Evolutionary conservation across 2,329 filamentous ascomycete species (phyloP), one percentile per base, ranked within the genome.

Genomic region (Coniochaeta ligniaria): DNA sequence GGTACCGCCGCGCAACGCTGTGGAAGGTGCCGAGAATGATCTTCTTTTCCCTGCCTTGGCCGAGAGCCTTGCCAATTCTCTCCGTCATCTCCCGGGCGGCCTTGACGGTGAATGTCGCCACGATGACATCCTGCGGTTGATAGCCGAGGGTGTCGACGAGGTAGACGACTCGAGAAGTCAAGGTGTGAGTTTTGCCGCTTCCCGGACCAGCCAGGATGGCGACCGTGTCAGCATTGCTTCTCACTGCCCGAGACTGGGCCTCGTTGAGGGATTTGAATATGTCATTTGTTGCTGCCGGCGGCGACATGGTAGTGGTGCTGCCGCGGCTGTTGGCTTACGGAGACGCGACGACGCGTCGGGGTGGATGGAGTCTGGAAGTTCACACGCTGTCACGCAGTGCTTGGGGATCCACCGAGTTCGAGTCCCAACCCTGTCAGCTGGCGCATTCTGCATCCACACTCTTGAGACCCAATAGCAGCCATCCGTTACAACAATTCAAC

Each of bases 81-180:
- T 92, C 87, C 69, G 92, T 92, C 94, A 99, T 99, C 77, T 98
- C 94, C 20, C 80, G 84, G 20, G 93, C 91, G 1, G 95, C 93
- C 73, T 98, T 98, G 72, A 96, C 92, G 1, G 95, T 99, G 71
- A 99, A 99, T 0, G 94, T 98, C 63, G 94, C 95, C 62, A 97
- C 94, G 62, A 99, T 87, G 68, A 98, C 87, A 76, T 97, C 92
- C 76, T 90, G 86, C 69, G 94, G 94, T 60, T 85, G 83, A 67
- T 91, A 84, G 47, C 87, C 85, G 66, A 85, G 78, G 67, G 89
- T 80, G 58, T 88, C 84, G 59, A 97, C 83, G 33, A 97, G 85
- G 81, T 94, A 96, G 67, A 93, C 93, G 61, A 97, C 92, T 63
- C 95, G 89, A 52, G 93, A 91, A 0, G 93, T 96, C 59, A 99